Evolutionary conservation across 1,284 basidiomycete genomes (phyloP), one percentile per base, ranked within the genome.

Genomic region (Filobasidium uniguttulatum): DNA sequence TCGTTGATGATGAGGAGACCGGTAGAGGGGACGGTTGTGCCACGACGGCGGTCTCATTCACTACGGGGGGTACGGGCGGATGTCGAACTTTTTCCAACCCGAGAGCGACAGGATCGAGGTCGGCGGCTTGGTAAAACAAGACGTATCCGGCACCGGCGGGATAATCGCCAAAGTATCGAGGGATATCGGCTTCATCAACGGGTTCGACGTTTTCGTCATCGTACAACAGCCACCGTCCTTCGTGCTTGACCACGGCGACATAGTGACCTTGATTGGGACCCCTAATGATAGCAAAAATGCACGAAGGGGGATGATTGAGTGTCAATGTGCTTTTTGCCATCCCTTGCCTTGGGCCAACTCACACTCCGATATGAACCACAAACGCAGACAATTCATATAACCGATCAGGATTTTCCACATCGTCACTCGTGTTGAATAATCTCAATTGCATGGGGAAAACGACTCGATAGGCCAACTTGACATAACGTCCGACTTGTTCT

Each of bases 251-350:
- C 58, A 97, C 83, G 54, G 91, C 86, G 56, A 98, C 82, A 67
- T 98, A 98, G 72, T 98, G 93, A 0, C 93, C 93, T 62, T 97
- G 93, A 62, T 94, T 83, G 17, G 89, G 88, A 1, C 91, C 90
- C 59, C 88, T 93, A 65, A 33, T 7, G 44, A 35, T 14, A 34
- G 6, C 6, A 26, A 36, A 19, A 51, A 46, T 26, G 14, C 19
- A 19, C n/a, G n/a, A n/a, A n/a, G n/a, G n/a, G n/a, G n/a, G n/a
- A n/a, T n/a, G n/a, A n/a, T n/a, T n/a, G n/a, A n/a, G n/a, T n/a
- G n/a, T n/a, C n/a, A n/a, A n/a, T n/a, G n/a, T n/a, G n/a, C n/a
- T n/a, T n/a, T n/a, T n/a, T n/a, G 19, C 36, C 36, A 19, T 19
- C 6, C 36, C 3, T 19, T 12, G 12, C 5, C 20, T 12, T 6